phyloP scores from a whole-genome alignment of 208 protist genomes.

The Leishmania arabica region DNA sequence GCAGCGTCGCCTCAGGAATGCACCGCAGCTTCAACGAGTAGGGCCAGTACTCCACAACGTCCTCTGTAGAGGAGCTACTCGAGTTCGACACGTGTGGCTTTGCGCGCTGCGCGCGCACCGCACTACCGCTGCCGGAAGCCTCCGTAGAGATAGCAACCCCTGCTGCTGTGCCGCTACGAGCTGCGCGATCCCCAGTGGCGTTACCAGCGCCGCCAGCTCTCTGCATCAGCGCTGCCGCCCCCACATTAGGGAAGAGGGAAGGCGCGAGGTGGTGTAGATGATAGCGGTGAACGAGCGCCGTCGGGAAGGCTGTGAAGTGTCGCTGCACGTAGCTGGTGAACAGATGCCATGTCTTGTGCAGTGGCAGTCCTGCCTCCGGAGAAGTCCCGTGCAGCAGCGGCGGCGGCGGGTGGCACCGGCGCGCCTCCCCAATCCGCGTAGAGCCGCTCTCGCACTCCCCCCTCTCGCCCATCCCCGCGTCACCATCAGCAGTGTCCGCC shows the following conservation, averaged over 20 bases:
- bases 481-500: slow-evolving; percentile 1
- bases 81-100: not conserved
- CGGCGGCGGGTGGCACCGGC: not conserved
- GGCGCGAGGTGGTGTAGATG: slow-evolving; percentile 73
- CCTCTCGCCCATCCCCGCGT: not conserved
- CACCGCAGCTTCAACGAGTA: slow-evolving; percentile 60
- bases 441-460: not conserved
- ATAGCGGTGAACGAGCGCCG: slow-evolving; percentile 80
- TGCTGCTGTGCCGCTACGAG: not conserved
- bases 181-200: not conserved
- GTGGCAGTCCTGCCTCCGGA: not conserved
- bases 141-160: not conserved
- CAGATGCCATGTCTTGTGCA: slow-evolving; percentile 50
- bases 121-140: not conserved
- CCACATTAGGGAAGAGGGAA: slow-evolving; percentile 51
- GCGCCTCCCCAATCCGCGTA: not conserved
- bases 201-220: not conserved
- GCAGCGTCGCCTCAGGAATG: slow-evolving; percentile 33
- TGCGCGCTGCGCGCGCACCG: not conserved
- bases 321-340: slow-evolving; percentile 57
- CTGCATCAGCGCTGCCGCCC: not conserved
- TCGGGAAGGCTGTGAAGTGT: slow-evolving; percentile 78
- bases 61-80: not conserved
- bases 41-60: slow-evolving; percentile 39
- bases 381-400: not conserved